Evolutionary conservation across 2,329 filamentous ascomycete genomes (phyloP), one percentile per base, ranked within the genome.

Genomic region (Hymenoscyphus fructigenus): DNA sequence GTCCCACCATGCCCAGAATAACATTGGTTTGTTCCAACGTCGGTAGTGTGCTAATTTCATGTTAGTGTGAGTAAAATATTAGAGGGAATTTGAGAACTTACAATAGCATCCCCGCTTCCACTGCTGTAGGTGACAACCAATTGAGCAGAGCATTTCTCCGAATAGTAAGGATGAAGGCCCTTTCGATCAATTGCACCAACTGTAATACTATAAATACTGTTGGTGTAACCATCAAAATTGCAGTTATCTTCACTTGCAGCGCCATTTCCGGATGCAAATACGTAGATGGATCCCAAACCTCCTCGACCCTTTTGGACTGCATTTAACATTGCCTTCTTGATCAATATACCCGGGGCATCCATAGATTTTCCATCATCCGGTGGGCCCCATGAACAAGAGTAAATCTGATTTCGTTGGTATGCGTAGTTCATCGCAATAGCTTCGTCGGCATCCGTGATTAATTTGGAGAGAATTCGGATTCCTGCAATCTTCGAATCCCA

Each of bases 221-320:
- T 99, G 66, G 95, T 99, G 79, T 99, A 99, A 47, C 95, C 95
- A 75, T 99, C 95, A 76, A 99, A 99, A 77, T 99, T 99, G 84
- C 95, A 99, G 79, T 99, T 98, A 77, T 99, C 95, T 57, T 91
- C 93, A 69, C 82, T 87, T 3, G 83, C 82, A 10, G 94, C 96
- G 65, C 95, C 95, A 75, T 99, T 99, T 65, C 95, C 95, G 70
- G 94, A 93, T 55, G 95, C 95, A 78, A 99, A 99, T 62, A 99
- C 95, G 74, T 93, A 99, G 70, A 99, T 91, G 32, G 92, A 96
- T 9, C 95, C 95, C 61, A 89, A 87, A 2, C 93, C 92, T 59
- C 81, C 83, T 60, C 95, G 90, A 53, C 95, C 95, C 65, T 96
- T 88, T 75, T 98, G 93, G 12, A 97, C 85, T 38, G 92, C 94